Evolutionary conservation across 345 rosid species (phyloP), one percentile per base, ranked within the genome.

Genomic region (Aethionema arabicum): DNA sequence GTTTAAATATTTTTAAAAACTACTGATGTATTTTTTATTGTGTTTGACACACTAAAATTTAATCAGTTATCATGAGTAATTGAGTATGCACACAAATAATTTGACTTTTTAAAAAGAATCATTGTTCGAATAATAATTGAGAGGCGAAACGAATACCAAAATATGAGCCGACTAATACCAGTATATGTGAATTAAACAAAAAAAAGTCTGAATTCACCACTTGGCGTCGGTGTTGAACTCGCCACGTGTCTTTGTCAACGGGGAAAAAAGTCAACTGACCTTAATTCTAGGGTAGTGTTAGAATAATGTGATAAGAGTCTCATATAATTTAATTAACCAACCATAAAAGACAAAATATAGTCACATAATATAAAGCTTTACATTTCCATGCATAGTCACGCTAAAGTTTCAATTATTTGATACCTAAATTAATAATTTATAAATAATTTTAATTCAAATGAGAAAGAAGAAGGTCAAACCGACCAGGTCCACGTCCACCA

Each of bases 191-290:
- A 11, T 52, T 50, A 65, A 43, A n/a, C 51, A 58, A 2, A 43
- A 11, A 6, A 65, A 65, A 59, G 61, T 59, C 71, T 11, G 6
- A 63, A 59, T 7, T 56, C 52, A 21, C 40, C 67, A 73, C 43
- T 51, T 68, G 63, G 73, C 43, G 56, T 41, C 70, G 90, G 78
- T 74, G 58, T 12, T 61, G 73, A 60, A 45, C 71, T 65, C 52
- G 61, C 56, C 41, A 65, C 57, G 62, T 72, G 63, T 58, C 10
- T 50, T 43, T 2, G 61, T 52, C 70, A 72, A 59, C 45, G 14
- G 0, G 21, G n/a, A n/a, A 40, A 52, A 14, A 72, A 58, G 84
- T 82, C 86, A 79, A 74, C 76, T 80, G 67, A 69, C 84, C 87
- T 75, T 39, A 56, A 62, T 62, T 27, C 33, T 9, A 50, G 75